These are phyloP conservation scores for Endotrypanum monterogeii DNA, from an alignment of 208 protist genomes.

Conservation along the genomic window DNA sequence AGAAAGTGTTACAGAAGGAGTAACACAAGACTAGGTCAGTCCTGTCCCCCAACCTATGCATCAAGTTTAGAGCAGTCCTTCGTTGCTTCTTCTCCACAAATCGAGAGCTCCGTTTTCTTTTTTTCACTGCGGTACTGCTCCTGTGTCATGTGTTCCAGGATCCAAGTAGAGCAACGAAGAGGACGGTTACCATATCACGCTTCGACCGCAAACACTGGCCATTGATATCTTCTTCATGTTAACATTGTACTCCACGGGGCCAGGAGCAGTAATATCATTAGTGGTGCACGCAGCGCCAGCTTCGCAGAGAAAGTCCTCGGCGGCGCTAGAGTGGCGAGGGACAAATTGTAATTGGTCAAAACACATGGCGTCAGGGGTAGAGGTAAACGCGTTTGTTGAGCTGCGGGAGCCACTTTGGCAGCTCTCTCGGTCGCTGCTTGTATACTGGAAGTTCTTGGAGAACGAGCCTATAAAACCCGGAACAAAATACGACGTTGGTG, in stretches of 20 bases:
- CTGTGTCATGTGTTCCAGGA: no score
- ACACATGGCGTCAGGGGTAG: not conserved
- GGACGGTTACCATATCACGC: not conserved
- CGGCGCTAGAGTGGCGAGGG: not conserved
- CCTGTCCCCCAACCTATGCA: no score
- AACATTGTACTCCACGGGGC: constrained; percentile 13
- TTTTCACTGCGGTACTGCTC: no score
- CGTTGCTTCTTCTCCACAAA: no score
- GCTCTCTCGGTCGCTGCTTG: constrained; percentile 1
- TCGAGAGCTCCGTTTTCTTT: no score
- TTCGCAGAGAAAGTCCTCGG: constrained; percentile 13
- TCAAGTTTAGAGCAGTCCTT: no score
- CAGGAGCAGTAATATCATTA: constrained; percentile 8
- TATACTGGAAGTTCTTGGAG: constrained; percentile 2
- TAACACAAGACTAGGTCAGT: no score
- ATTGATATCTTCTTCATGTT: not conserved
- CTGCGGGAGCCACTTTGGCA: not conserved
- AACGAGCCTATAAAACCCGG: constrained; percentile 6
- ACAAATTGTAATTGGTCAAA: not conserved
- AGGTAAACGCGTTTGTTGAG: not conserved
- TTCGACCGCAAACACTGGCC: not conserved
- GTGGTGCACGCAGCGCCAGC: not conserved
- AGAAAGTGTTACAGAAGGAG: no score
- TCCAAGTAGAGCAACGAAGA: no score
- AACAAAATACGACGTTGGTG: not conserved